Base-by-base conservation (phyloP, 345 rosid species). In the Excoecaria cochinchinensis region DNA sequence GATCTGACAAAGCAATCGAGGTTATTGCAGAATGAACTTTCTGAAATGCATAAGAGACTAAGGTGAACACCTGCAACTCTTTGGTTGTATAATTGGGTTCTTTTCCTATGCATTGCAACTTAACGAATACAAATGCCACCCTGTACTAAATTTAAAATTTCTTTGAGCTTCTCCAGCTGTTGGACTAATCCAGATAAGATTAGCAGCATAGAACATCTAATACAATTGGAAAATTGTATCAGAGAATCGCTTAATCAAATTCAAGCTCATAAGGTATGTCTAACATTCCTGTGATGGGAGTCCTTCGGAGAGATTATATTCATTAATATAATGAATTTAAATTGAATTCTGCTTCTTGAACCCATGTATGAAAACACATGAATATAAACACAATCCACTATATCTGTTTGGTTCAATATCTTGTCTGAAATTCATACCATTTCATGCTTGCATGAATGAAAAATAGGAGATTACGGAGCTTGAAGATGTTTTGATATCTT, bases 121-220 rank as follows among this genome's bases (percentile, higher is more conserved):
- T 8, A 52, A 57, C 15, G 4, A 1, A 44, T 16, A 0, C 24
- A 55, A 62, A 61, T 73, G 11, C 38, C 39, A 11, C 5, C 40
- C 25, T 76, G 36, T 66, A 25, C 60, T 74, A 71, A 78, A 38
- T 56, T 53, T 73, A 38, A 68, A 72, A 47, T 67, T 12, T 9
- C 47, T 50, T 70, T 80, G 80, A 67, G 68, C 72, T 78, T 72
- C 69, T 84, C 74, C 78, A 91, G 96, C 77, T 87, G 78, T 75
- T 91, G 96, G 96, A 83, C 84, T 25, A 84, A 88, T 65, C 81
- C 79, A 1, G 87, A 89, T 71, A 87, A 88, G 86, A 82, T 87
- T 76, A 86, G 80, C 81, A 89, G 71, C 58, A 42, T 89, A 40
- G 92, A 91, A 65, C 87, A 82, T 75, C 75, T 89, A 78, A 87